Evolutionary conservation across 306 rosid genomes (phyloP), one percentile per base, ranked within the genome.

Genomic region (Potentilla sterilis): DNA sequence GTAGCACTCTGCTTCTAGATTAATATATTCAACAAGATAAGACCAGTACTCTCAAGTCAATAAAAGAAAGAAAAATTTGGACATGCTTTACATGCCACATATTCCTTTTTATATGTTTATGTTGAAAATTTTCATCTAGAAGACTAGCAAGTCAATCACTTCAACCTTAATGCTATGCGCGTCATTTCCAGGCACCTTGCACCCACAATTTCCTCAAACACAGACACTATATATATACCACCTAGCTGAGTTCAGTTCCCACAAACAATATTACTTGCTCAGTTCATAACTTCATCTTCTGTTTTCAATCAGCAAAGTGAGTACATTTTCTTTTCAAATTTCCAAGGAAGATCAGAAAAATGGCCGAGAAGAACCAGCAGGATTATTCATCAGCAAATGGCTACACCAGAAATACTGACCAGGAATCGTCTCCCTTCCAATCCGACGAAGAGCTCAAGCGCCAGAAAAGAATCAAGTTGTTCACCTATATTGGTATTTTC

Each of bases 371-470:
- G 68, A 35, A 35, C 68, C 68, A 63, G 68, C 68, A 63, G 68
- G 8, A 22, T 5, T 63, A 63, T 38, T 6, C 68, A 34, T 63
- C 68, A 63, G 21, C 44, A 63, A 63, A 35, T 63, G 68, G 68
- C 18, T 40, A 71, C 32, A 9, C 42, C 63, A 34, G 42, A 19
- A 71, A 6, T 32, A 51, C 21, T 8, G 63, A 71, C 43, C 42
- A 19, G 24, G 77, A 58, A 42, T 41, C 69, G 2, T 12, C 54
- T 4, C 19, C 32, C 13, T 18, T 34, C 67, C 10, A 28, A 5
- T 66, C 73, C 11, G 4, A 58, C 3, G 40, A 68, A 9, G 75
- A 77, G 75, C 80, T 77, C 10, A 43, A 70, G 16, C 70, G 69
- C 32, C 21, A 43, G 47, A 57, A 77, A n/a, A 34, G 49, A 57